Evolutionary conservation across 2,329 filamentous ascomycete species (phyloP), one percentile per base, ranked within the genome.

Genomic region (Sporothrix phasma): DNA sequence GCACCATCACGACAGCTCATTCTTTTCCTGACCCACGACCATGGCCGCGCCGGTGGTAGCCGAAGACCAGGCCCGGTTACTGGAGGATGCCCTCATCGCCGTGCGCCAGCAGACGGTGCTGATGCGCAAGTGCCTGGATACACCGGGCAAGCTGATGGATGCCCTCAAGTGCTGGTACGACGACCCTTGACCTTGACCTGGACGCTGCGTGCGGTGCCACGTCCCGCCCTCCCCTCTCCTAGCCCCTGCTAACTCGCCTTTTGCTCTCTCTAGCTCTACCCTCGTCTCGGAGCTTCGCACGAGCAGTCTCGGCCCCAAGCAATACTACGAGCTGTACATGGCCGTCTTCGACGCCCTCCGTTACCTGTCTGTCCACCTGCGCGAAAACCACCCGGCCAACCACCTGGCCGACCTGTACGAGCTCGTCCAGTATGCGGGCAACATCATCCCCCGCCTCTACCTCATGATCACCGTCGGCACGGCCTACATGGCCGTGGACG

Each of bases 271-370:
- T 66, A 97, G 94, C 78, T 99, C 94, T 47, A 99, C 94, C 22
- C 85, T 99, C 68, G 93, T 99, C 66, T 97, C 94, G n/a, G 94
- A 99, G 77, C 85, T 99, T 71, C 91, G 94, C 71, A 99, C 94
- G 4, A 96, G 92, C 75, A 97, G 90, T 72, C 84, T 99, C 61
- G 92, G 94, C n/a, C 94, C 94, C 39, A 99, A 99, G 77, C 94
- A 99, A 77, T 99, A 99, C 80, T 99, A 99, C 77, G 95, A 99
- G 80, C 85, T 99, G 65, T 99, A 99, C 79, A 99, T 99, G 94
- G 86, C 94, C 69, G 92, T 99, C 67, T 99, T 99, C 77, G 94
- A 99, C 80, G 93, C 95, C 68, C 80, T 99, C 74, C 92, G 94
- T 75, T 93, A 97, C 77, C 87, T 99, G 62, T 95, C 94, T 63